Evolutionary conservation across 2,329 filamentous ascomycete species (phyloP).

Genomic region (Trichoderma aggressivum): DNA sequence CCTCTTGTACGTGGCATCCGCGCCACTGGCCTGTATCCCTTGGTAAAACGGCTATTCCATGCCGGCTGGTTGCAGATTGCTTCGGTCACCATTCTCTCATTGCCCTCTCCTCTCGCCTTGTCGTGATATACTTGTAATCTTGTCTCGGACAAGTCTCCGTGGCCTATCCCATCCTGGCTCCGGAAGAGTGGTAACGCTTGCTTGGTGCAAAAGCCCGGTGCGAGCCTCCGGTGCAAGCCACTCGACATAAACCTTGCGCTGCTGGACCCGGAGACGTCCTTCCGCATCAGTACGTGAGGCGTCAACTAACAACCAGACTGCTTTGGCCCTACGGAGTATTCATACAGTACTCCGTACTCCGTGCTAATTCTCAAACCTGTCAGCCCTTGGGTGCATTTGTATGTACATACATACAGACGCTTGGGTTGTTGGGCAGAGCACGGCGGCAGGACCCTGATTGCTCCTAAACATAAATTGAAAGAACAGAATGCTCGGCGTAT

Average conservation of each 20-base stretch:
- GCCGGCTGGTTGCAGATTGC: not conserved
- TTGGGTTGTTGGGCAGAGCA: not conserved
- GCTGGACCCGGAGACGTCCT: conserved; percentile 1
- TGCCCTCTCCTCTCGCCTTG: not conserved
- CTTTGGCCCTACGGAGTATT: not conserved
- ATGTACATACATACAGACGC: not conserved
- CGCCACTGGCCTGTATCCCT: not conserved
- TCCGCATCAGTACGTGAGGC: not conserved
- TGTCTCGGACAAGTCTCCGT: not conserved
- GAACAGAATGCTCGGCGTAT: not conserved
- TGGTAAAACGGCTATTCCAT: not conserved
- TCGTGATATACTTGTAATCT: not conserved
- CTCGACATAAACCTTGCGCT: not conserved
- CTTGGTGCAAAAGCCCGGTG: not conserved
- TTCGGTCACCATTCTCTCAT: not conserved
- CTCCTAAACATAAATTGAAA: not conserved
- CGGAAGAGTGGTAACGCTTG: not conserved
- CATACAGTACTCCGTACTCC: not conserved
- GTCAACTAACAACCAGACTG: not conserved
- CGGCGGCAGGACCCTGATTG: not conserved
- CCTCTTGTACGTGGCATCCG: not conserved
- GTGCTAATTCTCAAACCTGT: not conserved
- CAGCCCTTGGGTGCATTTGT: not conserved
- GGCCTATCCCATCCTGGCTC: not conserved
- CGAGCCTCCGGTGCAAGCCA: not conserved